Evolutionary conservation across 306 rosid species (phyloP).

Genomic region (Vigna hirtella): DNA sequence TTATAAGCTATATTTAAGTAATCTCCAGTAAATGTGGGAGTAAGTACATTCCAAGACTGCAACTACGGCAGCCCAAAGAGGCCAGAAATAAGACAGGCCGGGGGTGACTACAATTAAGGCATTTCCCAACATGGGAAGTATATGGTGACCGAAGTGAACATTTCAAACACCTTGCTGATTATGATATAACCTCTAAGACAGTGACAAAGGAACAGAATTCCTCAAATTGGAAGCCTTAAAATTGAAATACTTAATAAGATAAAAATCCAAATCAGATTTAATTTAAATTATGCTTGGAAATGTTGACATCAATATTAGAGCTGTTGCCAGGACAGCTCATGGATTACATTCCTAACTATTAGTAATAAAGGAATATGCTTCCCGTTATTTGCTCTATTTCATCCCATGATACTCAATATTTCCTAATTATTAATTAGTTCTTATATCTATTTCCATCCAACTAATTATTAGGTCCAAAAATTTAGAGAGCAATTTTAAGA

Average conservation of each 20-base stretch:
- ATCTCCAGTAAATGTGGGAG: background rate
- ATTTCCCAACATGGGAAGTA: background rate
- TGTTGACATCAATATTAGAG: constrained; percentile 4
- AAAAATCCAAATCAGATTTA: background rate
- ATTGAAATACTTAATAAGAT: background rate
- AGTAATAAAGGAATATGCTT: background rate
- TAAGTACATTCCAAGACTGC: background rate
- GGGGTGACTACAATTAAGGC: background rate
- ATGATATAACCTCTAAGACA: constrained; percentile 16
- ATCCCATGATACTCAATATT: no score
- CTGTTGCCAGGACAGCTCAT: background rate
- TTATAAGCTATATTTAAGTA: background rate
- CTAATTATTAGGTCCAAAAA: background rate
- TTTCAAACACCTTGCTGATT: background rate
- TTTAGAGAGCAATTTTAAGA: background rate
- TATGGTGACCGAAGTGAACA: constrained; percentile 12
- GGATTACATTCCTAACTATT: constrained; percentile 7
- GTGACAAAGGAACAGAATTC: constrained; percentile 6
- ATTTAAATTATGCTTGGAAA: constrained; percentile 5
- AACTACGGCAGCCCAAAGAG: background rate
- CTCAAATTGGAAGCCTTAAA: background rate
- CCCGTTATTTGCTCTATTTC: background rate
- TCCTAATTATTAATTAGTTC: background rate
- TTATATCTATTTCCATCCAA: background rate
- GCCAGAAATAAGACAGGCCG: background rate